Conservation (phyloP, 2,329 filamentous ascomycete species). For the Aspergillus texensis region DNA sequence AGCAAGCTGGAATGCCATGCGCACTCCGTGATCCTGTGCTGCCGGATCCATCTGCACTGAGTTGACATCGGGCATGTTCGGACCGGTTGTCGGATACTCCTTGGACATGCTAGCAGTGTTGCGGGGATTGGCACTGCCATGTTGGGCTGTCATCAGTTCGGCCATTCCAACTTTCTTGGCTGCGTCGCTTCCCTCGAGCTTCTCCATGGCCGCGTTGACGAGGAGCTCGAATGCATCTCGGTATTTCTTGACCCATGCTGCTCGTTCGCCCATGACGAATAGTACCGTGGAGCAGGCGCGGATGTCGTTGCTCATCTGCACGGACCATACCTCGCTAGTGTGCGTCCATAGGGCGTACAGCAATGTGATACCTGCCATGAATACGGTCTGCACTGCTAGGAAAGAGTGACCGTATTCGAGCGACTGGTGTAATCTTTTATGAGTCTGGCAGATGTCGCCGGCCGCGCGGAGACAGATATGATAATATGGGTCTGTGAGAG, state of each 20-base stretch:
- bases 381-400: conserved; percentile 42
- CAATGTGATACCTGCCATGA: conserved; percentile 42
- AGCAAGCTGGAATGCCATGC: conserved; percentile 43
- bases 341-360: conserved; percentile 46
- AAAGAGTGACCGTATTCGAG: conserved; percentile 44
- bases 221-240: conserved; percentile 53
- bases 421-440: conserved; percentile 42
- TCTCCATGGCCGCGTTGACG: conserved; percentile 52
- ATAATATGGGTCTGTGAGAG: conserved; percentile 51
- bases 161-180: conserved; percentile 40
- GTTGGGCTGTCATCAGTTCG: conserved; percentile 44
- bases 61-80: conserved; percentile 12
- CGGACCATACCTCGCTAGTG: conserved; percentile 50
- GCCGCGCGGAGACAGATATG: conserved; percentile 43
- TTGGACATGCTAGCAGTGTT: conserved; percentile 19
- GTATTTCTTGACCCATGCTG: conserved; percentile 52
- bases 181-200: conserved; percentile 43
- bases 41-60: conserved; percentile 17
- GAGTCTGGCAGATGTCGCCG: conserved; percentile 41
- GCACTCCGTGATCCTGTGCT: conserved; percentile 38
- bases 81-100: conserved; percentile 13
- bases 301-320: conserved; percentile 53
- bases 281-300: conserved; percentile 53
- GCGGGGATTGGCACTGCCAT: conserved; percentile 21
- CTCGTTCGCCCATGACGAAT: conserved; percentile 55